Evolutionary conservation across 1,139 yeast genomes (phyloP), one percentile per base, ranked within the genome.

Genomic region (Kluyveromyces marxianus): DNA sequence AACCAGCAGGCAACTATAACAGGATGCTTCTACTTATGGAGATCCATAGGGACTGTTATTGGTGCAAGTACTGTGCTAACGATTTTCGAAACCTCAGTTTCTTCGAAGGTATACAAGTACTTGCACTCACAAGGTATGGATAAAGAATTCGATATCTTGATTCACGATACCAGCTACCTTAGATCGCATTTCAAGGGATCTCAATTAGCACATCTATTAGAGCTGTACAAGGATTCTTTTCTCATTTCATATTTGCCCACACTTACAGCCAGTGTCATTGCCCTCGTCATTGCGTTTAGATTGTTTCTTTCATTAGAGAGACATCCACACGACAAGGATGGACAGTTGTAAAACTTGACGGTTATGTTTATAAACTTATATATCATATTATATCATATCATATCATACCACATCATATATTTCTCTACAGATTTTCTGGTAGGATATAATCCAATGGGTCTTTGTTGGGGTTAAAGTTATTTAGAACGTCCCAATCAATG

Each of bases 1-100:
- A 57, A 63, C 4, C 58, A 61, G 46, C 67, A 62, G 49, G 67
- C 65, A 25, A 62, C 65, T 3, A 54, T 63, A 39, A 63, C 65
- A 0, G 75, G 75, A 36, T 64, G 70, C 59, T 70, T 68, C 51
- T 71, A 71, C 47, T 54, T 71, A 45, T 71, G 72, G 63, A 65
- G 74, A 53, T 72, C 77, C 2, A 60, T 72, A 42, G 79, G 79
- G 27, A 70, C 70, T 45, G 75, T 72, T 10, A 51, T 71, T 8
- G 77, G 78, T 45, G 74, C 72, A 2, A 73, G 77, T 3, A 54
- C 72, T 3, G 63, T 74, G 0, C 55, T 74, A 27, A 65, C 70
- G 3, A 51, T 68, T 0, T 74, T 67, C 52, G 69, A 67, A 42
- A 57, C 57, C 38, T 54, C 58, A 5, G 51, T 70, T 40, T 44